Base-by-base conservation (phyloP, 2,329 filamentous ascomycete species). In the Pleoardoris graminearum region DNA sequence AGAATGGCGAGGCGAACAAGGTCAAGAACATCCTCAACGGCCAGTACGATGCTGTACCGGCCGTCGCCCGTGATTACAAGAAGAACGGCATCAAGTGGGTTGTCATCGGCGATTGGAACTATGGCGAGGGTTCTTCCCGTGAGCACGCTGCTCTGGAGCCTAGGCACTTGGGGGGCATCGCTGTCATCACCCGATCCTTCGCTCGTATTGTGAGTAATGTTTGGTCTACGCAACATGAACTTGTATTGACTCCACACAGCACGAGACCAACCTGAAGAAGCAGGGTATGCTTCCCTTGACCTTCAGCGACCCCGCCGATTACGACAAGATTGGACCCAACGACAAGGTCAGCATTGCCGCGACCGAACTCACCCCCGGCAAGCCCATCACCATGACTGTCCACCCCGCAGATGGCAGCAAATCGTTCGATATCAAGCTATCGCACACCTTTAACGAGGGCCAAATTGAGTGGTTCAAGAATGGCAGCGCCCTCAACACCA, bases 201-300 rank as follows among this genome's bases (percentile, higher is more conserved):
- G 94, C 94, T 71, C 94, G 94, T 89, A 99, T 99, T 74, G 78
- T 80, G 74, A 76, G 78, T 78, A 19, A n/a, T 21, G 22, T 17
- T 29, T 23, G 37, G 8, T 4, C 5, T 14, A 7, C 38, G 4
- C 19, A 21, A 2, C 47, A 35, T 10, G 12, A 21, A 25, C 10
- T 7, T 55, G n/a, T 17, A 29, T 55, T 53, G 51, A 62, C 36
- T 48, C 35, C 45, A 48, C 53, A 48, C 56, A 80, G 78, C 94
- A 99, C 85, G 94, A 99, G 85, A 99, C 94, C 82, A 99, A 99
- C 86, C 80, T 99, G 82, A 99, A 99, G 90, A 99, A 99, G 88
- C 94, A 99, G 86, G 94, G 94, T 80, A 97, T 99, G 93, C 89
- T 99, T 80, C 94, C 94, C 70, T 85, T 99, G 62, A 97, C 92